Base-by-base conservation (phyloP, 768 basidiomycete genomes). In the Boletus subparvulus region DNA sequence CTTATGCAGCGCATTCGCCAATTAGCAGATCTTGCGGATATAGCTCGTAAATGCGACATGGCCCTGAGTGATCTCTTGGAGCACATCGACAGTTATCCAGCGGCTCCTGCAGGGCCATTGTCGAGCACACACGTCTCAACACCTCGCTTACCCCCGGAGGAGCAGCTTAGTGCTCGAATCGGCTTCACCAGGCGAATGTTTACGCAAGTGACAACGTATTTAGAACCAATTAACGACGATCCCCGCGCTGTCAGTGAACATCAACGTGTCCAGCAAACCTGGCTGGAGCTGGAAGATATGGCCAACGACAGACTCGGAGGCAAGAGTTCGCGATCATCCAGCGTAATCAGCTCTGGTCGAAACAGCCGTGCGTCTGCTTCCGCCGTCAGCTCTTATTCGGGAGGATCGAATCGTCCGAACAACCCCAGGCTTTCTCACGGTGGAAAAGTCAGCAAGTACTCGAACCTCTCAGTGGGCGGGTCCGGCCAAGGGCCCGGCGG, bases 1-100 rank as follows among this genome's bases (percentile, higher is more conserved):
- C 65, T 84, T 45, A 70, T 90, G 65, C 72, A 77, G 33, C 78
- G 77, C 43, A 68, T 91, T 26, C 73, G 80, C 50, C 73, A 72
- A 37, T 73, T 94, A n/a, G 81, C 79, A 11, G 72, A 76, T n/a
- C 73, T 93, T 47, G 71, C 77, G 6, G 71, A 77, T 21, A 65
- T 75, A 36, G 69, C 87, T 10, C 76, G 77, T 28, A 66, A 68
- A 19, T 92, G 90, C 61, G 92, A 95, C 67, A 74, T 77, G n/a
- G 83, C 85, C 21, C 76, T 94, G 43, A 94, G 92, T 63, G 90
- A 94, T 69, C 77, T 94, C 6, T 75, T 95, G 45, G 90, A 93
- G 64, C 90, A 93, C 64, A 78, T 93, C 52, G 92, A 95, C 68
- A 91, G 88, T 63, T 93, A 85, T 65, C 92, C 92, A 10, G 79